Evolutionary conservation across 148 eudicot species (phyloP), one percentile per base, ranked within the genome.

Genomic region (Nepenthes gracilis): DNA sequence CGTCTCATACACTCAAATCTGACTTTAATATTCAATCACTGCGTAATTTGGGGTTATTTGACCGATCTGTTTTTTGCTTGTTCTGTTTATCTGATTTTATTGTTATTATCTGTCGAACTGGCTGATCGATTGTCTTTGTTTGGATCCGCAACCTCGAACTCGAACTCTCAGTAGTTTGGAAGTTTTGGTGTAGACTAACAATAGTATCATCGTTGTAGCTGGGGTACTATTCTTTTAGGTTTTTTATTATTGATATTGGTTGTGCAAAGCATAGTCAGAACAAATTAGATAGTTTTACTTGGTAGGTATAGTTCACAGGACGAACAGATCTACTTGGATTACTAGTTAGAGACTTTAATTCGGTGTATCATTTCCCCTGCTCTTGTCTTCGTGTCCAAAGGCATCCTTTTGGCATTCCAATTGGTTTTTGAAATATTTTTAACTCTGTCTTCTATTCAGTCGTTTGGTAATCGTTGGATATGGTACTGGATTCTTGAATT

Each of bases 81-180:
- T 55, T 23, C 12, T 7, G 51, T 55, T 65, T 53, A 65, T 71
- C 57, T 56, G 65, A 55, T 60, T 60, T 35, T 9, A 35, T 61
- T 47, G 13, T 15, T 10, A 23, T 63, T 43, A 35, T 13, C 34
- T 61, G 43, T 50, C 12, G 15, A 38, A 59, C 36, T 2, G 36
- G 33, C 36, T 48, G 45, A 66, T 35, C 64, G 63, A 52, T 47
- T 1, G 32, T 13, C 15, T 52, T 54, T 45, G 6, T 14, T 11
- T 34, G 15, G 36, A 55, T 55, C 23, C 10, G 12, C 33, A 2
- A 11, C 11, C 8, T 35, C 15, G 34, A 48, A 14, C 23, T 14
- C 12, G 7, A 1, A 36, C 14, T 14, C 1, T 37, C 33, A 12
- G 12, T 43, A 55, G 36, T 15, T 10, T 8, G 4, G 2, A 14